Evolutionary conservation across 768 basidiomycete species (phyloP), one percentile per base, ranked within the genome.

Genomic region (Amanita rubescens): DNA sequence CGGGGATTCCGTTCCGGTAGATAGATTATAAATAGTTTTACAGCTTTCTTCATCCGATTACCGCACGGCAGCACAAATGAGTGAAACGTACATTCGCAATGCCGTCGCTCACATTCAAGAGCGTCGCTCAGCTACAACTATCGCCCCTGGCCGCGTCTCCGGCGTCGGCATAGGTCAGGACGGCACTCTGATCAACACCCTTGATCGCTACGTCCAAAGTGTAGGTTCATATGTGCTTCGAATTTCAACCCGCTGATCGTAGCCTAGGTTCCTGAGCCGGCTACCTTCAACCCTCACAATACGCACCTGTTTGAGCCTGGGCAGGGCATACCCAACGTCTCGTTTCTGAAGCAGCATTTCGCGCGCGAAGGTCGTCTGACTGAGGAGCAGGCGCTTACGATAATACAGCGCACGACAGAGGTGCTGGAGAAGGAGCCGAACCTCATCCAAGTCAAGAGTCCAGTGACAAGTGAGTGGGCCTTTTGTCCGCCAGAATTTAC

Each of bases 331-430:
- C 87, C 91, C 17, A 90, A 92, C 63, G 78, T 85, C 51, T 77
- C 78, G 1, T 90, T 87, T 66, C 73, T 97, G 55, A 92, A 87
- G 68, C 78, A 86, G 49, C 94, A 97, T 68, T 95, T 97, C 71
- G 85, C 90, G 67, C 75, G 79, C 11, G 93, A 95, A 64, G 94
- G 94, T 0, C 70, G 87, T 15, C 64, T 96, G 61, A 87, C 84
- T 0, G 91, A 95, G 63, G 74, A 78, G 9, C 91, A 96, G 67
- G 94, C 94, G 0, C 64, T 95, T 47, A 85, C 81, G 63, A 94
- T 97, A 57, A 67, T 97, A 20, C 73, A 82, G 30, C 75, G 77
- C 63, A 78, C 82, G 5, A 85, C 84, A 3, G 76, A 80, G 49
- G 60, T 94, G 32, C 70, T 96, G 50, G 75, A 75, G 20, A 71